Percentiles rank a stretch among this genome's conserved stretches.
phyloP scores from a whole-genome alignment of 192 early-diverging fungal genomes.

The Glomus cerebriforme region DNA sequence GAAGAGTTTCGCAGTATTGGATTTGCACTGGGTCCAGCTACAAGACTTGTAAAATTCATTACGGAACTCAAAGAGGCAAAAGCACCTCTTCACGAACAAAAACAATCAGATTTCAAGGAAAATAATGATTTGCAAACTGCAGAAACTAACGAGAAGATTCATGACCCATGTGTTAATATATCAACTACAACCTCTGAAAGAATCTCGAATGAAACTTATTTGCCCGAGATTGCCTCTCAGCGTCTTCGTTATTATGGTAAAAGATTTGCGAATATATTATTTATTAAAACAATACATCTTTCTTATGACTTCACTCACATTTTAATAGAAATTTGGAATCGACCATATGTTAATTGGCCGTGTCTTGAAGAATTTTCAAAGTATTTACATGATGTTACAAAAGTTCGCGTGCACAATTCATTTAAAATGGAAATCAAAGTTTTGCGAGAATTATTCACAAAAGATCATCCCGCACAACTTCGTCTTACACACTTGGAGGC shows the following conservation, averaged over 20 bases:
- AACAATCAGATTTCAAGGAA: too few relatives aligned
- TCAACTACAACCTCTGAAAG: too few relatives aligned
- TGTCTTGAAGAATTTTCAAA: background rate
- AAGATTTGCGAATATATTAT: constrained; percentile 13
- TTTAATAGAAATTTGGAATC: constrained; percentile 1
- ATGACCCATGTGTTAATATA: too few relatives aligned
- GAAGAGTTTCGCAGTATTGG: too few relatives aligned
- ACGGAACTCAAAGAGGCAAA: too few relatives aligned
- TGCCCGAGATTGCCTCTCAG: constrained; percentile 1
- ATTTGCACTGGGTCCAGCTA: too few relatives aligned
- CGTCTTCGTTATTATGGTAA: constrained; percentile 7
- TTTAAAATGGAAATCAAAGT: constrained; percentile 4
- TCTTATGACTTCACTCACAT: background rate
- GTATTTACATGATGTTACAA: background rate
- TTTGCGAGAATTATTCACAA: background rate
- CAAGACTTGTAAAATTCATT: too few relatives aligned
- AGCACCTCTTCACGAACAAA: too few relatives aligned
- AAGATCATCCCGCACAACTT: constrained; percentile 11
- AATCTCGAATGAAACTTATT: background rate
- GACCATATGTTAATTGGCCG: background rate
- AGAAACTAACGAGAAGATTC: too few relatives aligned
- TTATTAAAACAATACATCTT: background rate
- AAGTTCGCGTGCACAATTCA: constrained; percentile 11
- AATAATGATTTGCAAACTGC: too few relatives aligned
- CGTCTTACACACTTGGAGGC: background rate